Evolutionary conservation across 2,329 filamentous ascomycete genomes (phyloP).

Genomic region (Polytolypa hystricis): DNA sequence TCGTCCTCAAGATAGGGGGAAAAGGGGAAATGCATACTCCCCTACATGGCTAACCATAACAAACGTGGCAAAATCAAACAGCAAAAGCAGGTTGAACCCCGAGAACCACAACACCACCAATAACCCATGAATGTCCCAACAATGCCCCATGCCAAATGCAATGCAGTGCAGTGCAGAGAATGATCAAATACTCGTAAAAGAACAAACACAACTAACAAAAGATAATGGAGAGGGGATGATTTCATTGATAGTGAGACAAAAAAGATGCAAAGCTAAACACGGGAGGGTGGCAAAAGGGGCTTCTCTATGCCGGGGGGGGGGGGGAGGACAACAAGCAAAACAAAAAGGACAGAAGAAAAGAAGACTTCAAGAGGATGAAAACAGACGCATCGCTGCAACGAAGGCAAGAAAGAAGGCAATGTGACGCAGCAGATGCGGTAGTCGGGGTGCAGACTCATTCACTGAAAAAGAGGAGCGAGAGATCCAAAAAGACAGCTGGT

Average conservation of each 20-base stretch:
- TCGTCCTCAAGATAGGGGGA: no score
- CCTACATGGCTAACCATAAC: no score
- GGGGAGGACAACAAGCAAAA: neutral
- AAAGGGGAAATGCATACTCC: no score
- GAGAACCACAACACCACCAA: neutral
- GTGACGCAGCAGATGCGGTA: constrained; percentile 4
- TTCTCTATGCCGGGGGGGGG: neutral
- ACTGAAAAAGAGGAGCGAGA: neutral
- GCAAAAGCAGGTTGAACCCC: neutral
- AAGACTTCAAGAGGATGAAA: neutral
- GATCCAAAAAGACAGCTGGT: neutral
- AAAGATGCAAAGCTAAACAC: neutral
- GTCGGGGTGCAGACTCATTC: neutral
- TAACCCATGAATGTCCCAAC: no score
- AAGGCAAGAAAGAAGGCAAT: neutral
- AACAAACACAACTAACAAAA: no score
- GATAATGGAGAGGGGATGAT: neutral
- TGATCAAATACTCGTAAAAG: no score
- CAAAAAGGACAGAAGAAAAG: neutral
- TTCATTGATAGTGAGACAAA: constrained; percentile 2
- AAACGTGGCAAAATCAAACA: neutral
- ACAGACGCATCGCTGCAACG: neutral
- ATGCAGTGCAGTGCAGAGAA: no score
- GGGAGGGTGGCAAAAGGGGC: neutral
- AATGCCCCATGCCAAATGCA: no score